Evolutionary conservation across 108 stramenopile species (phyloP).

Genomic region (Stephanodiscus triporus): DNA sequence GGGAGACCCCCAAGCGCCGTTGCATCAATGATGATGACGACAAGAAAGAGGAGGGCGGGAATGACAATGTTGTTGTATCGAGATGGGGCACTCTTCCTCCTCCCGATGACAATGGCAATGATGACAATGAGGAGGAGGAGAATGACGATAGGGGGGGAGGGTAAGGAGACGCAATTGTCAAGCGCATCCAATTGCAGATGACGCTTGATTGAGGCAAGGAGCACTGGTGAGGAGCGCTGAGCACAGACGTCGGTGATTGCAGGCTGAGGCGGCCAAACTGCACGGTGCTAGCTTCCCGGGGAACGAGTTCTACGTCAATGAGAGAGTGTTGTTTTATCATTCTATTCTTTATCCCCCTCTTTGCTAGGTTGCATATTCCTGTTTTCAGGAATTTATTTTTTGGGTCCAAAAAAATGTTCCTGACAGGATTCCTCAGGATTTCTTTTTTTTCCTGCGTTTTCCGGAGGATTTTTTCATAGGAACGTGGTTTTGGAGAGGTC

Average conservation of each 20-base stretch:
- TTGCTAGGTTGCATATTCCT: too few species aligned
- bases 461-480: too few species aligned
- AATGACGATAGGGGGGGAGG: not conserved
- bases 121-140: slow-evolving; percentile 28
- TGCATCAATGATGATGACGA: slow-evolving; percentile 31
- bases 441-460: too few species aligned
- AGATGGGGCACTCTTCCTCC: too few species aligned
- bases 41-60: slow-evolving; percentile 7
- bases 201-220: slow-evolving; percentile 28
- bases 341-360: not conserved
- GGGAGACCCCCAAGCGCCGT: too few species aligned
- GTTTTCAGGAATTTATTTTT: too few species aligned
- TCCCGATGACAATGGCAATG: slow-evolving; percentile 8
- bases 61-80: too few species aligned
- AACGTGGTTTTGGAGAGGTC: too few species aligned
- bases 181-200: too few species aligned
- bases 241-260: slow-evolving; percentile 36
- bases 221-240: slow-evolving; percentile 23
- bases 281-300: slow-evolving; percentile 37
- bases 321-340: too few species aligned
- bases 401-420: too few species aligned
- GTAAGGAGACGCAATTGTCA: not conserved
- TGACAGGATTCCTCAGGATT: too few species aligned
- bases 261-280: slow-evolving; percentile 46
- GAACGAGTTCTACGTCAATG: slow-evolving; percentile 40